Percentiles rank a stretch among this genome's conserved stretches.
Evolutionary conservation across 331 rosid species (phyloP).

Genomic region (Dryas integrifolia): DNA sequence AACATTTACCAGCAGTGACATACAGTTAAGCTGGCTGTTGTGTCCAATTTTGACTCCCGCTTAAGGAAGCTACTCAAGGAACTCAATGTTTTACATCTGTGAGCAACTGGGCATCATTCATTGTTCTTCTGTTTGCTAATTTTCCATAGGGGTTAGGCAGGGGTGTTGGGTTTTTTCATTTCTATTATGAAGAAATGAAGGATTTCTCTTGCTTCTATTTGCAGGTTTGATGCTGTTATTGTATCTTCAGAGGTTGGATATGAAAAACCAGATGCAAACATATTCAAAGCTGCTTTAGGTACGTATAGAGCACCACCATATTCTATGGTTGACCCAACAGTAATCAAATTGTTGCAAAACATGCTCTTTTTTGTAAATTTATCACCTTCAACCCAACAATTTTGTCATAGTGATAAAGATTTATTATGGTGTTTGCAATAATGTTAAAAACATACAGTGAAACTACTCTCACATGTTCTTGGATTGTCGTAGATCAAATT

Average conservation of each 20-base stretch:
- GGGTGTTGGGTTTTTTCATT: not conserved
- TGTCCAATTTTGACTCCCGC: conserved; percentile 87
- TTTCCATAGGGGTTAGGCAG: not conserved
- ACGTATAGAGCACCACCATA: conserved; percentile 15
- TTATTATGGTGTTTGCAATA: not conserved
- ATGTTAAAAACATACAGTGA: not conserved
- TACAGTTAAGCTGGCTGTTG: conserved; percentile 91
- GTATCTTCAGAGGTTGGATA: conserved; percentile 87
- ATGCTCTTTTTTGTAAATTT: not conserved
- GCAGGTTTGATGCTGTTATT: conserved; percentile 82
- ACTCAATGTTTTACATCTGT: conserved; percentile 77
- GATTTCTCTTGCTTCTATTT: conserved; percentile 16
- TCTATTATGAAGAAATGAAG: not conserved
- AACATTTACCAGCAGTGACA: conserved; percentile 19
- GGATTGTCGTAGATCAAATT: conserved; percentile 53
- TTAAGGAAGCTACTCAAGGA: conserved; percentile 88
- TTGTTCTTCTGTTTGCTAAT: conserved; percentile 18
- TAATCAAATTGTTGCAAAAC: not conserved
- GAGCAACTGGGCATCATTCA: conserved; percentile 28
- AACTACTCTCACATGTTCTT: not conserved
- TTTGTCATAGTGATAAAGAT: not conserved
- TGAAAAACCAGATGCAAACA: conserved; percentile 87
- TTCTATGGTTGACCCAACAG: not conserved
- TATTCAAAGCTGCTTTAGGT: conserved; percentile 91
- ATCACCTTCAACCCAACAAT: not conserved